A percentile compares a stretch with the other conserved stretches of the same genome.
These are phyloP conservation scores for Penicillium longicatenatum DNA, from an alignment of 495 filamentous ascomycete genomes.

Conservation along the genomic window DNA sequence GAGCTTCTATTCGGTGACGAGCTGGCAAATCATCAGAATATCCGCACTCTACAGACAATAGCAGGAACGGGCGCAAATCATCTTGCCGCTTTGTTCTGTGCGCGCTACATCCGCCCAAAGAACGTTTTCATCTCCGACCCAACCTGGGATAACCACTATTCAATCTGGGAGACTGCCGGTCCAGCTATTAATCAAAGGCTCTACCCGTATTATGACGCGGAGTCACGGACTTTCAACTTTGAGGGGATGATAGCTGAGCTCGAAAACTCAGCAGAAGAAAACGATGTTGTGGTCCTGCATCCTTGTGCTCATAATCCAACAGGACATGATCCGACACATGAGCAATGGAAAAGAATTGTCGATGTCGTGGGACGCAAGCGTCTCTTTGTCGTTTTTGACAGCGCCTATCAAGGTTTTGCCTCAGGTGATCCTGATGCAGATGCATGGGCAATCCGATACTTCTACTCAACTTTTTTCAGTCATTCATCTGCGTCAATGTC, in stretches of 20 bases:
- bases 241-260: slow-evolving; percentile 25
- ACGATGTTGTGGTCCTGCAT: slow-evolving; percentile 41
- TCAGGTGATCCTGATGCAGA: slow-evolving; percentile 40
- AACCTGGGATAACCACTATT: slow-evolving; percentile 33
- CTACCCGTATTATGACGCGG: slow-evolving; percentile 30
- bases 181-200: slow-evolving; percentile 4
- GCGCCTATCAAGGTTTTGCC: slow-evolving; percentile 49
- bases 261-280: slow-evolving; percentile 13
- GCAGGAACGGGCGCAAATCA: slow-evolving; percentile 83
- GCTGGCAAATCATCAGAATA: neutral
- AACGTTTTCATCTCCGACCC: slow-evolving; percentile 23
- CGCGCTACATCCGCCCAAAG: slow-evolving; percentile 22
- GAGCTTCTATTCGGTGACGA: neutral
- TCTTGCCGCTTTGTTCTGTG: slow-evolving; percentile 73
- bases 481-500: neutral
- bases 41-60: slow-evolving; percentile 59
- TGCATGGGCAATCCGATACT: slow-evolving; percentile 43
- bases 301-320: slow-evolving; percentile 51
- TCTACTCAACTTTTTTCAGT: slow-evolving; percentile 13
- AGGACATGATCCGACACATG: slow-evolving; percentile 32
- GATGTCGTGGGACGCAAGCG: slow-evolving; percentile 23
- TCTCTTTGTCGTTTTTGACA: slow-evolving; percentile 45
- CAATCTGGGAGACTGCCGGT: slow-evolving; percentile 20
- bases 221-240: slow-evolving; percentile 19
- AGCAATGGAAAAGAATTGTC: slow-evolving; percentile 40